Evolutionary conservation across 23 red algal species (phyloP).

Genomic region (Cyanidioschyzon merolae): DNA sequence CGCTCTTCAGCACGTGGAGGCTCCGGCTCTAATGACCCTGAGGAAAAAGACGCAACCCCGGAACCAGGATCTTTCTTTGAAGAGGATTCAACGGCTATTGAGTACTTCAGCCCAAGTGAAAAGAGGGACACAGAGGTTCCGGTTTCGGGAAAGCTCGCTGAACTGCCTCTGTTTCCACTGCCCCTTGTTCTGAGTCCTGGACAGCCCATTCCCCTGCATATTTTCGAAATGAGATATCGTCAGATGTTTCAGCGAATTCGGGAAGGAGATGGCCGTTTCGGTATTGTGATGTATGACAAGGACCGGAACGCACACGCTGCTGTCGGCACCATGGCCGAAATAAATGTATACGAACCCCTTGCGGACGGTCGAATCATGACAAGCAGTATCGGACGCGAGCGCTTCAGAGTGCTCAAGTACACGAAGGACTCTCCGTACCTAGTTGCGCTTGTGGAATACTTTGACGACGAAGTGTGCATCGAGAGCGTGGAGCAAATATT

Average conservation of each 20-base stretch:
- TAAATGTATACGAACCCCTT: constrained; percentile 57
- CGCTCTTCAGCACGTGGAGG: not conserved
- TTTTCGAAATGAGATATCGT: constrained; percentile 88
- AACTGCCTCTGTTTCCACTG: constrained; percentile 82
- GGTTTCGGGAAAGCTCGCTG: not conserved
- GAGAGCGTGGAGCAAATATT: constrained; percentile 1
- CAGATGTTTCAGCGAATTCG: constrained; percentile 60
- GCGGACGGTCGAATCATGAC: constrained; percentile 78
- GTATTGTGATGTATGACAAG: constrained; percentile 77
- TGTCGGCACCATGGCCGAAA: constrained; percentile 59
- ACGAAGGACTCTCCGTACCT: constrained; percentile 11
- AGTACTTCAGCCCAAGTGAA: not conserved
- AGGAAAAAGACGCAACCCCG: not conserved
- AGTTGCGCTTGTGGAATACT: constrained; percentile 33
- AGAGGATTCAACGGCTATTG: not conserved
- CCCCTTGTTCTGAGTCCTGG: constrained; percentile 61
- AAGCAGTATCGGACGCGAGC: constrained; percentile 39
- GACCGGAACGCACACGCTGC: constrained; percentile 26
- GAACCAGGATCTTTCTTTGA: not conserved
- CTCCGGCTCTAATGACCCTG: not conserved
- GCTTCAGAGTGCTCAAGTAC: constrained; percentile 51
- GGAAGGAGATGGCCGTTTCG: constrained; percentile 62
- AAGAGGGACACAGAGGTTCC: not conserved
- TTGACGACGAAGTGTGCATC: constrained; percentile 28
- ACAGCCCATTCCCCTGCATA: constrained; percentile 61